These are phyloP conservation scores for Venturia effusa DNA, from an alignment of 2,329 filamentous ascomycete species.

Conservation along the genomic window DNA sequence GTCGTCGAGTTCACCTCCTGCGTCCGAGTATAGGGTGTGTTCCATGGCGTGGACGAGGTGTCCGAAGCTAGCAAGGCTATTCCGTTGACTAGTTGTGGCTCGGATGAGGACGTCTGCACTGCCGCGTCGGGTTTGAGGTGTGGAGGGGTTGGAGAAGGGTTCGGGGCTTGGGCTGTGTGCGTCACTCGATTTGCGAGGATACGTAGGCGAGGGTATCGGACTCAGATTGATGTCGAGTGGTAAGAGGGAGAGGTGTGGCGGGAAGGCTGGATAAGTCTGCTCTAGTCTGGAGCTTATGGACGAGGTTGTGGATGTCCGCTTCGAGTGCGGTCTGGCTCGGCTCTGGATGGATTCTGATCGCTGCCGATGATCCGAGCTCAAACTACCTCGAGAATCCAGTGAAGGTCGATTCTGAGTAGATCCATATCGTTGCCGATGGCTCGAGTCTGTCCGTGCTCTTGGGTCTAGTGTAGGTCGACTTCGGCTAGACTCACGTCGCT, in stretches of 20 bases:
- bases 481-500: background rate
- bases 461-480: background rate
- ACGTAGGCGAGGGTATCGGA: background rate
- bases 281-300: constrained; percentile 4
- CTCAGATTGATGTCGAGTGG: constrained; percentile 3
- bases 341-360: background rate
- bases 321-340: background rate
- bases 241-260: constrained; percentile 6
- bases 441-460: background rate
- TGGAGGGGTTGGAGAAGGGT: constrained; percentile 4
- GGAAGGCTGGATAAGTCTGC: background rate
- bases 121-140: constrained; percentile 5
- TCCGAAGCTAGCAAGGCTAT: constrained; percentile 2
- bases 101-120: constrained; percentile 8
- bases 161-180: background rate
- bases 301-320: background rate
- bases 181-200: background rate
- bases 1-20: constrained; percentile 8
- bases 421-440: background rate
- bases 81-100: background rate
- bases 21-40: constrained; percentile 2
- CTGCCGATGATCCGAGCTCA: background rate
- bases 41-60: background rate
- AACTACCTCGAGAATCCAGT: background rate
- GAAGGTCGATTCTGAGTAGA: background rate